A percentile compares a stretch with the other conserved stretches of the same genome.
Evolutionary conservation across 345 rosid genomes (phyloP).

Genomic region (Ricinus communis): DNA sequence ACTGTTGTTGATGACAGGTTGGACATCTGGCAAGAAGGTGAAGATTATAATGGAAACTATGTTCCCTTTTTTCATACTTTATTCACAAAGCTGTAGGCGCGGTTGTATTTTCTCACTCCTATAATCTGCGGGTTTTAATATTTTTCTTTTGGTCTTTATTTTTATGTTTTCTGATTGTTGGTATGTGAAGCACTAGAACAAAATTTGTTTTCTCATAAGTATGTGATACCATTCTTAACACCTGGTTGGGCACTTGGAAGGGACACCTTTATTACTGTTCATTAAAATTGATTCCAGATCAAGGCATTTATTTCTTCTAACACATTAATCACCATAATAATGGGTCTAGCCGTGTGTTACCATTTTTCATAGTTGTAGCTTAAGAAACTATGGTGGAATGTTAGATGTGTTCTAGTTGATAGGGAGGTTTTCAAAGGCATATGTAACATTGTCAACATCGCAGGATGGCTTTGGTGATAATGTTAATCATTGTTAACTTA

Average conservation of each 20-base stretch:
- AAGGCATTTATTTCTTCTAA: background rate
- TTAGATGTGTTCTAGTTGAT: background rate
- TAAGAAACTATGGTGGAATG: background rate
- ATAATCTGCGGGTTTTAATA: background rate
- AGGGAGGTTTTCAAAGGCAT: background rate
- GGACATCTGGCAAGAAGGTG: constrained; percentile 97
- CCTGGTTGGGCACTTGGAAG: background rate
- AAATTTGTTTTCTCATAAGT: background rate
- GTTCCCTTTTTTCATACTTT: background rate
- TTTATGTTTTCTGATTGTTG: background rate
- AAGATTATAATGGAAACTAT: constrained; percentile 13
- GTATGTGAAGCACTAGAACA: background rate
- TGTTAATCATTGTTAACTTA: no score
- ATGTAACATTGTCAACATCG: background rate
- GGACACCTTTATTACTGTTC: background rate
- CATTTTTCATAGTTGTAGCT: background rate
- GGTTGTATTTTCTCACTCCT: background rate
- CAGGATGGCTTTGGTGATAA: background rate
- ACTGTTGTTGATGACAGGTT: constrained; percentile 91
- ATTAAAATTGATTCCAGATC: background rate
- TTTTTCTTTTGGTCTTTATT: background rate
- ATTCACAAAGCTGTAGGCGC: background rate
- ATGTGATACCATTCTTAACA: background rate
- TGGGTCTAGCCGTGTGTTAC: background rate
- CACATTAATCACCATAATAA: background rate